Percentiles rank a stretch among this genome's conserved stretches.
These are phyloP conservation scores for Biscogniauxia marginata DNA, from an alignment of 2,329 filamentous ascomycete species.

Conservation along the genomic window DNA sequence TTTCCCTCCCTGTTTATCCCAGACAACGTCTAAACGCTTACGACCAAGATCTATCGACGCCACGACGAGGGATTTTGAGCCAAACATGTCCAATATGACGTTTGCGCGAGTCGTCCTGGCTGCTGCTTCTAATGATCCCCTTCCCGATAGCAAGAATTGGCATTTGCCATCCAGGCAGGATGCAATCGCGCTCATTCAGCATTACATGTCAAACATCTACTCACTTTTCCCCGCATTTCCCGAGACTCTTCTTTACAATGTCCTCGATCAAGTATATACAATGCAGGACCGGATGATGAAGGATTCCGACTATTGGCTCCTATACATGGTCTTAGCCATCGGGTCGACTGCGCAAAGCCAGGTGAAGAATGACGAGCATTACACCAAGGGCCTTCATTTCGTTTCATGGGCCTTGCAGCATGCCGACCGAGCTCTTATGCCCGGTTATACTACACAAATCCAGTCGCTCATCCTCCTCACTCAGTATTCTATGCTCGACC, in stretches of 20 bases:
- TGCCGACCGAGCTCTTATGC: constrained; percentile 79
- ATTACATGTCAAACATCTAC: constrained; percentile 83
- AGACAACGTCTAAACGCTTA: constrained; percentile 10
- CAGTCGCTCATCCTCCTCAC: constrained; percentile 84
- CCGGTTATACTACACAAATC: constrained; percentile 81
- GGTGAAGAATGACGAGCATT: constrained; percentile 63
- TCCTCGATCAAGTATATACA: constrained; percentile 79
- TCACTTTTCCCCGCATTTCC: constrained; percentile 79
- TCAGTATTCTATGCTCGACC: constrained; percentile 87
- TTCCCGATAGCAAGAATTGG: constrained; percentile 61
- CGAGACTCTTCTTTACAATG: constrained; percentile 73
- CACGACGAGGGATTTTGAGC: constrained; percentile 89
- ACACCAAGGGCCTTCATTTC: constrained; percentile 54
- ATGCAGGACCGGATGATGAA: constrained; percentile 61
- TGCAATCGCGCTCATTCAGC: constrained; percentile 69
- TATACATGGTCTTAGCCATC: constrained; percentile 88
- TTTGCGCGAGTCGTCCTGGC: constrained; percentile 86
- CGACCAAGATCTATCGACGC: constrained; percentile 79
- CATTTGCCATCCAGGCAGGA: constrained; percentile 70
- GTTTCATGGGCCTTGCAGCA: constrained; percentile 67
- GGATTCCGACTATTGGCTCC: constrained; percentile 76
- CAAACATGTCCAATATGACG: constrained; percentile 83
- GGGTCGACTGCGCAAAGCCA: constrained; percentile 73
- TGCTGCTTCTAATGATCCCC: constrained; percentile 71
- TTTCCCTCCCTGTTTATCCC: background rate